Conservation (phyloP, 2,329 filamentous ascomycete species). For the Hypoxylon sp. region DNA sequence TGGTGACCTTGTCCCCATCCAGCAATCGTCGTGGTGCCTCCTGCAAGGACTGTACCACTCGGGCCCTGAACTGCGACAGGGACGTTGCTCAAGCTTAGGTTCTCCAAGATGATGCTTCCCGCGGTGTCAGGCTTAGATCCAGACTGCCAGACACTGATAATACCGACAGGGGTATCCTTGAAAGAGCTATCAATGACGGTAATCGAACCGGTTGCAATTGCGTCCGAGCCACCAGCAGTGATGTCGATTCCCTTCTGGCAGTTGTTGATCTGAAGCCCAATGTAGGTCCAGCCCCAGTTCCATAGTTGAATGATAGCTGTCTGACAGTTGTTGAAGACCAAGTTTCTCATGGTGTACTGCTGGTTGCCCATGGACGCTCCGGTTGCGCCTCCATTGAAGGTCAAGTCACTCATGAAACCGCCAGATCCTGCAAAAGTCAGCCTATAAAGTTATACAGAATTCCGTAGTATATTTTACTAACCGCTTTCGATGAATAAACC, state of each 20-base stretch:
- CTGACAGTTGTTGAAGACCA: slow-evolving; percentile 75
- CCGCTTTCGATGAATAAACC: slow-evolving; percentile 55
- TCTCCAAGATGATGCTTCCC: slow-evolving; percentile 71
- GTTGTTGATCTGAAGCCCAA: slow-evolving; percentile 71
- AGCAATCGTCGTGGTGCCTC: slow-evolving; percentile 66
- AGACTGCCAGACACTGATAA: slow-evolving; percentile 72
- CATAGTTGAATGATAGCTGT: slow-evolving; percentile 79
- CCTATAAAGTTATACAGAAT: neutral
- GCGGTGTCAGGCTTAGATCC: slow-evolving; percentile 61
- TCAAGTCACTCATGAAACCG: slow-evolving; percentile 70
- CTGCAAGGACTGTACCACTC: slow-evolving; percentile 66
- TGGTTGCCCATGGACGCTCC: slow-evolving; percentile 77
- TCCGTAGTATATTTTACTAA: slow-evolving; percentile 36
- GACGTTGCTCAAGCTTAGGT: slow-evolving; percentile 58
- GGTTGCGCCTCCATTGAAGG: slow-evolving; percentile 70
- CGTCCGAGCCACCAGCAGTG: slow-evolving; percentile 61
- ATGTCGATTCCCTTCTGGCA: slow-evolving; percentile 74
- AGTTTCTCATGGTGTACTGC: slow-evolving; percentile 78
- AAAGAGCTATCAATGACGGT: slow-evolving; percentile 79
- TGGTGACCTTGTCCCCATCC: slow-evolving; percentile 79
- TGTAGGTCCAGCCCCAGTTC: slow-evolving; percentile 82
- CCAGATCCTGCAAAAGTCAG: slow-evolving; percentile 54
- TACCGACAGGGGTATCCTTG: slow-evolving; percentile 72
- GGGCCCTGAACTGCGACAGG: slow-evolving; percentile 59
- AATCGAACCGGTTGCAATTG: slow-evolving; percentile 77